Percentiles rank a stretch among this genome's conserved stretches.
These are phyloP conservation scores for Helicocarpus griseus DNA, from an alignment of 2,329 filamentous ascomycete species.

Conservation along the genomic window DNA sequence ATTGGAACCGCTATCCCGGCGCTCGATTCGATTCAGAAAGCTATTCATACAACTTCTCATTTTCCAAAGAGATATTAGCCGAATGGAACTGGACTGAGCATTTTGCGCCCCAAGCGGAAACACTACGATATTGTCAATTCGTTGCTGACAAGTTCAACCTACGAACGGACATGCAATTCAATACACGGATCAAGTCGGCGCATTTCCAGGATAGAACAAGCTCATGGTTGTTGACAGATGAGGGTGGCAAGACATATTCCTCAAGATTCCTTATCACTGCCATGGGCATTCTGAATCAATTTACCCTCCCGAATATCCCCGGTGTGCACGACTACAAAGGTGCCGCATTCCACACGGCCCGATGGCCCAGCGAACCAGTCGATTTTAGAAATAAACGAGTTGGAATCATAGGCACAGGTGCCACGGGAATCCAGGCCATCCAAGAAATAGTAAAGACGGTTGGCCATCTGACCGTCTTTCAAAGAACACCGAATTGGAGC, in stretches of 20 bases:
- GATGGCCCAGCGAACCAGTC: slow-evolving; percentile 51
- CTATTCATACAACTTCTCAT: slow-evolving; percentile 45
- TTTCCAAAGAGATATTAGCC: slow-evolving; percentile 40
- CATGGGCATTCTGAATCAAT: slow-evolving; percentile 39
- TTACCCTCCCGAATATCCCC: slow-evolving; percentile 31
- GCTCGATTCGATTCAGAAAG: slow-evolving; percentile 46
- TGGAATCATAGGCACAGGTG: slow-evolving; percentile 56
- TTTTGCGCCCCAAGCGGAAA: too few species aligned
- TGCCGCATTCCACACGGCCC: slow-evolving; percentile 49
- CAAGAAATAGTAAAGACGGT: slow-evolving; percentile 50
- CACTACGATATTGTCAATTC: too few species aligned
- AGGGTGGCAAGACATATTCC: slow-evolving; percentile 28
- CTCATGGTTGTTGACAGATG: too few species aligned
- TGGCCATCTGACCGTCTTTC: slow-evolving; percentile 43
- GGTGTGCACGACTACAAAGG: slow-evolving; percentile 45
- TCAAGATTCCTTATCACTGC: slow-evolving; percentile 39
- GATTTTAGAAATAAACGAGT: slow-evolving; percentile 49
- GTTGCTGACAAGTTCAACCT: too few species aligned
- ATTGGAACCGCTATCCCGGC: slow-evolving; percentile 48
- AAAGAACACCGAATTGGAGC: slow-evolving; percentile 57
- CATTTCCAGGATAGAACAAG: too few species aligned
- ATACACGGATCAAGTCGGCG: too few species aligned
- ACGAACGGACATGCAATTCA: too few species aligned
- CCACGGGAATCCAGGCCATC: slow-evolving; percentile 54
- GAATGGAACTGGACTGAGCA: slow-evolving; percentile 39